A percentile compares a stretch with the other conserved stretches of the same genome.
Evolutionary conservation across 257 asterid species (phyloP).

Genomic region (Ehretia macrophylla): DNA sequence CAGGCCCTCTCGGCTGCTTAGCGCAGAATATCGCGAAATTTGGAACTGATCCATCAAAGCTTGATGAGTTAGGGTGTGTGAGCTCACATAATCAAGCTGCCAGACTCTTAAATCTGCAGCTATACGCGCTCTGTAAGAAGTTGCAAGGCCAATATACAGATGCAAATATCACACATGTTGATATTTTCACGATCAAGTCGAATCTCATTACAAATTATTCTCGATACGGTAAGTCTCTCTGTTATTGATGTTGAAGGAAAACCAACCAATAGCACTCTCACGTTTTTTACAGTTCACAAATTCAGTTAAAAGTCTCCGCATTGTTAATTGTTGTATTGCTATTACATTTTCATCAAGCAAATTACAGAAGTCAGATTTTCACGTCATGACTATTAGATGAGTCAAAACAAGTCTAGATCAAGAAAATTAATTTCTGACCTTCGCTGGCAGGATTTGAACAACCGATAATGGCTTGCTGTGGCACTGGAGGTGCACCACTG

Average conservation of each 20-base stretch:
- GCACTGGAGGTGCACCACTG: constrained; percentile 89
- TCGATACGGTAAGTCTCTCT: constrained; percentile 51
- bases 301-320: no score
- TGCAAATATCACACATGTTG: constrained; percentile 56
- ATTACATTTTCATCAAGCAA: no score
- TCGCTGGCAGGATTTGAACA: constrained; percentile 73
- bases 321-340: no score
- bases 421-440: neutral
- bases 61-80: constrained; percentile 94
- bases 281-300: no score
- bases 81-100: constrained; percentile 81
- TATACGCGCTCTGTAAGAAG: constrained; percentile 63
- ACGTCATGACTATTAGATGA: neutral
- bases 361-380: neutral
- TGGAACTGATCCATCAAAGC: constrained; percentile 72
- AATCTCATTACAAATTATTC: constrained; percentile 79
- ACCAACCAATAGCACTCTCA: no score
- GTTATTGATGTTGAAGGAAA: neutral
- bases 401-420: neutral
- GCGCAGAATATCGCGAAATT: constrained; percentile 77
- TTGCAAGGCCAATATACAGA: constrained; percentile 72
- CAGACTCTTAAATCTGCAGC: constrained; percentile 73
- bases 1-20: constrained; percentile 94
- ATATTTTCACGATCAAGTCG: constrained; percentile 75
- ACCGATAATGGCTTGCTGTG: constrained; percentile 88